Evolutionary conservation across 202 grass and related monocot species (phyloP).

Genomic region (Schoenoplectus tabernaemontani): DNA sequence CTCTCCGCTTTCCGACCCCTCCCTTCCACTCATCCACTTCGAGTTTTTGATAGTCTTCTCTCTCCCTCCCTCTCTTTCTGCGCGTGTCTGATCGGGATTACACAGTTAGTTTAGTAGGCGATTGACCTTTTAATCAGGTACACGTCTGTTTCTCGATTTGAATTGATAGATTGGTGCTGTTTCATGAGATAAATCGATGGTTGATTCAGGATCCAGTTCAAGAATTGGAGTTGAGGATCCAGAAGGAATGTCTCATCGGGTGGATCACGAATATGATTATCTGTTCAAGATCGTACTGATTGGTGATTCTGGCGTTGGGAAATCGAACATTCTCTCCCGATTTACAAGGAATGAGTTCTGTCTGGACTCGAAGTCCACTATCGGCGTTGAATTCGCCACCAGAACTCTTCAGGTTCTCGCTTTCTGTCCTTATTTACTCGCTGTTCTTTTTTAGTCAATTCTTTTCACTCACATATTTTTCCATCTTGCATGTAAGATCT

Average conservation of each 20-base stretch:
- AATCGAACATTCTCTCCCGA: slow-evolving; percentile 79
- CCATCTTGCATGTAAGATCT: neutral
- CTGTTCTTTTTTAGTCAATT: neutral
- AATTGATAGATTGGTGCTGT: neutral
- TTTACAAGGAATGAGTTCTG: slow-evolving; percentile 82
- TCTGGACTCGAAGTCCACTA: slow-evolving; percentile 81
- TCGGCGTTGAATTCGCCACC: slow-evolving; percentile 82
- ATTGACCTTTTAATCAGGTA: neutral
- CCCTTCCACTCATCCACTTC: neutral
- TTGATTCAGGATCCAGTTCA: slow-evolving; percentile 10
- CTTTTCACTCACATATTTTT: neutral
- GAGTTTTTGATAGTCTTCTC: neutral
- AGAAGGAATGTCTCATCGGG: slow-evolving; percentile 39
- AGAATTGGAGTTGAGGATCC: neutral
- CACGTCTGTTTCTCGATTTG: neutral
- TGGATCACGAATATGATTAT: slow-evolving; percentile 76
- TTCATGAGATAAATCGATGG: neutral
- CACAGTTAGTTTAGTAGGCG: neutral
- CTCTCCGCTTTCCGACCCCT: neutral
- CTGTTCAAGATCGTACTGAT: slow-evolving; percentile 91
- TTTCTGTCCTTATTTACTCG: neutral
- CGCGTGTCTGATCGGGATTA: neutral
- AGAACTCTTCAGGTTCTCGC: slow-evolving; percentile 45
- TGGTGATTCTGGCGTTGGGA: slow-evolving; percentile 74
- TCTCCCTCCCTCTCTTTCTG: neutral